Evolutionary conservation across 129 eudicot genomes (phyloP), one percentile per base, ranked within the genome.

Genomic region (Glebionis coronaria): DNA sequence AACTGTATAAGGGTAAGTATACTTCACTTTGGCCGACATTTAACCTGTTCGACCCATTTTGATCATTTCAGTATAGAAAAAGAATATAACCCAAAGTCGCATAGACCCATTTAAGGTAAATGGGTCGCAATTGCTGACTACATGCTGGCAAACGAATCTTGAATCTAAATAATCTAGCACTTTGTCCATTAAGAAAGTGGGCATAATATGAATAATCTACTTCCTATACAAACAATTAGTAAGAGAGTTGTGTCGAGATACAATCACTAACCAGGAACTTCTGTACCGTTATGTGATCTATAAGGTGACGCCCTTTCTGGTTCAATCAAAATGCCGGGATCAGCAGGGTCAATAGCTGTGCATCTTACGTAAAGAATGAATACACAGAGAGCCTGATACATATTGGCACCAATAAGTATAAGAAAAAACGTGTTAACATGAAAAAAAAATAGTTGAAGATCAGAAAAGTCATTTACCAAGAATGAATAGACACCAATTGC

Each of bases 281-380:
- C 87, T 25, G 82, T 67, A 13, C 77, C 88, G 21, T 65, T 76
- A 8, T 80, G 87, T 10, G 90, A 87, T 74, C 81, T 74, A 59
- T 57, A 61, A 47, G 82, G 75, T 67, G 85, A 79, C 10, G 73
- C 67, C 74, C 77, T 80, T 50, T 79, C 83, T 11, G 84, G 76
- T 75, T 85, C 94, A 27, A 70, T 66, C 83, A 92, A 67, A 72
- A 92, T 88, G 10, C 98, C 96, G 1, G 96, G 98, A 72, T 92
- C 98, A 31, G 98, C 98, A 9, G 98, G 98, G 70, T 92, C 88
- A 23, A 92, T 92, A 68, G 98, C 96, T 57, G 96, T 84, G 70
- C 77, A 73, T 54, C 98, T 84, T 59, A 88, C 98, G 66, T 92
- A 92, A 28, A 92, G 95, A 71, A 88, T 53, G 45, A 92, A 88